Base-by-base conservation (phyloP, 2,329 filamentous ascomycete genomes). In the Colletotrichum shisoi region DNA sequence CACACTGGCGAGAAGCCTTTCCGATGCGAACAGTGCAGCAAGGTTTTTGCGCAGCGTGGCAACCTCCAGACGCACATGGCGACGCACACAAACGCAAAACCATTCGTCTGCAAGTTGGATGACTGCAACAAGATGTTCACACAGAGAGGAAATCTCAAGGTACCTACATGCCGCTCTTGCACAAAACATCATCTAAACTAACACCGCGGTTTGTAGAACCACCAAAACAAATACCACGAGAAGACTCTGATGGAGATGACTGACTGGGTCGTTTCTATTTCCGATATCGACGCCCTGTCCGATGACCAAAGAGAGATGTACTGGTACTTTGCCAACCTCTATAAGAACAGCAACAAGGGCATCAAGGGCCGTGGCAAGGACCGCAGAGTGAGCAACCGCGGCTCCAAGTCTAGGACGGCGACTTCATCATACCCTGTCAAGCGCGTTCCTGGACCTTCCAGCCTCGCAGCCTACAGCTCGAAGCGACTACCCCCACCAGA, bases 341-440 rank as follows among this genome's bases (percentile, higher is more conserved):
- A 97, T 84, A 97, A 96, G 82, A 96, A 98, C 80, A 94, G 91
- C 80, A 98, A 98, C 85, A 97, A 97, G 78, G 95, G 95, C 1
- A 97, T 98, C 82, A 98, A 97, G 79, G 95, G 95, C 12, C 89
- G 95, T 52, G 95, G 95, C 49, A 95, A 94, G 76, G 91, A 94
- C 72, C 85, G 92, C 63, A 88, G 88, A 65, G 90, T 93, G 61
- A 76, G 76, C 52, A 71, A 51, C 66, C 56, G 71, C 62, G 63
- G 68, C 68, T 52, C 72, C 70, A 37, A 71, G 60, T 56, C 72
- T 19, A 75, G 71, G 57, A 61, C 63, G 15, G 63, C 63, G 12
- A 62, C 66, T 19, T 68, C 66, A 11, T 66, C 62, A 2, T 68
- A 66, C 40, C 62, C 66, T 7, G 66, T 68, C 17, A 68, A 68